Percentiles rank a stretch among this genome's conserved stretches.
Conservation (phyloP, 2,329 filamentous ascomycete species). For the Penicillium digitatum region DNA sequence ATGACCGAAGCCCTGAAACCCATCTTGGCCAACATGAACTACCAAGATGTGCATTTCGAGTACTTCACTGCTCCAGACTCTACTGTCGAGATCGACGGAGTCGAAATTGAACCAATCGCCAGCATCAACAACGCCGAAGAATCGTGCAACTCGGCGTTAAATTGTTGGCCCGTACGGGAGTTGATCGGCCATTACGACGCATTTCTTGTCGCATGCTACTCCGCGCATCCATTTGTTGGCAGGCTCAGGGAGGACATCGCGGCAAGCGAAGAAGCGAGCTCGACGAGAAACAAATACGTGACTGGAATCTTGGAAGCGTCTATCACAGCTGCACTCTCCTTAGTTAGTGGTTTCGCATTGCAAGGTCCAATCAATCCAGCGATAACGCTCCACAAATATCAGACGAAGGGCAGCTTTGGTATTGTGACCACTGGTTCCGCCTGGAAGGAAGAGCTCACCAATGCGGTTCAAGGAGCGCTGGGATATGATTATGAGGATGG, state of each 20-base stretch:
- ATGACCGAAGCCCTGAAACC: slow-evolving; percentile 45
- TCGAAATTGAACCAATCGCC: slow-evolving; percentile 51
- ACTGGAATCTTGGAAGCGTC: slow-evolving; percentile 87
- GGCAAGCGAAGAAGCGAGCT: slow-evolving; percentile 18
- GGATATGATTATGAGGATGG: slow-evolving; percentile 43
- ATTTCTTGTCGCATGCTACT: slow-evolving; percentile 87
- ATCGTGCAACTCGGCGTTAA: slow-evolving; percentile 58
- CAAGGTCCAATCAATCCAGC: slow-evolving; percentile 10
- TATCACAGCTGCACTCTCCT: slow-evolving; percentile 60
- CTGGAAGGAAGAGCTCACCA: slow-evolving; percentile 70
- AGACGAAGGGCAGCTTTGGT: slow-evolving; percentile 59
- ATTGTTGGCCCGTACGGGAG: slow-evolving; percentile 57
- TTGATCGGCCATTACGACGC: slow-evolving; percentile 55
- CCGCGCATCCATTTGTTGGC: slow-evolving; percentile 71
- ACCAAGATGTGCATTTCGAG: slow-evolving; percentile 36
- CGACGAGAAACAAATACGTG: slow-evolving; percentile 50
- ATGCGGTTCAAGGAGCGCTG: slow-evolving; percentile 63
- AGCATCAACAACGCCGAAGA: slow-evolving; percentile 77
- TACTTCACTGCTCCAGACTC: slow-evolving; percentile 40
- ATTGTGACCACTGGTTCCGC: slow-evolving; percentile 84
- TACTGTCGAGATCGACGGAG: slow-evolving; percentile 30
- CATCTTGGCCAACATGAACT: slow-evolving; percentile 37
- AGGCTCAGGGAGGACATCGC: slow-evolving; percentile 50
- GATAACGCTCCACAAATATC: slow-evolving; percentile 32
- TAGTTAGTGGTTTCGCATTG: slow-evolving; percentile 44